These are phyloP conservation scores for Nicotiana paniculata DNA, from an alignment of 257 asterid species.

Conservation along the genomic window DNA sequence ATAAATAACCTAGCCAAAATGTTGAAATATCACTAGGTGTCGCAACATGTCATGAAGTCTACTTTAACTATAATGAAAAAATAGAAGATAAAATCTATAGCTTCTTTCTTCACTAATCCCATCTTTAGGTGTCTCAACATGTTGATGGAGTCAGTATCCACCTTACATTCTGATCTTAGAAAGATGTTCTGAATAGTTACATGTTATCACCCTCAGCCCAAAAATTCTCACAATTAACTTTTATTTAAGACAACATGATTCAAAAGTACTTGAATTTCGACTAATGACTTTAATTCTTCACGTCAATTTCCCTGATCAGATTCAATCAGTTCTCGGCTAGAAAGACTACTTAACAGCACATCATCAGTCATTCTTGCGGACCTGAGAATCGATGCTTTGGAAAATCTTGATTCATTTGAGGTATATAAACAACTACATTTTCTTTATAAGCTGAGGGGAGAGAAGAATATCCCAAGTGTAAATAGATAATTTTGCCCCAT, in stretches of 20 bases:
- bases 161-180: background rate
- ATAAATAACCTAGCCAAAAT: background rate
- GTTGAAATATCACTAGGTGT: background rate
- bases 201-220: background rate
- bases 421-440: constrained; percentile 25
- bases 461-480: background rate
- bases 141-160: background rate
- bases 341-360: constrained; percentile 52
- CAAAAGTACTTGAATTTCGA: background rate
- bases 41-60: background rate
- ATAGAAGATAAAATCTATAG: too few species aligned
- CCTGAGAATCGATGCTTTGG: constrained; percentile 46
- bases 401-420: constrained; percentile 71
- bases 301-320: constrained; percentile 35
- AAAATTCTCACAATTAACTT: background rate
- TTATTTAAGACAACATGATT: background rate
- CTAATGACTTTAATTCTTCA: background rate
- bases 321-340: constrained; percentile 49
- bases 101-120: too few species aligned
- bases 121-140: background rate
- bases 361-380: constrained; percentile 61
- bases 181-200: background rate
- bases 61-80: too few species aligned
- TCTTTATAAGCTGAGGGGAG: background rate
- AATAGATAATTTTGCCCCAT: background rate